These are phyloP conservation scores for Diaporthe sp. DNA, from an alignment of 2,329 filamentous ascomycete genomes.

Conservation along the genomic window DNA sequence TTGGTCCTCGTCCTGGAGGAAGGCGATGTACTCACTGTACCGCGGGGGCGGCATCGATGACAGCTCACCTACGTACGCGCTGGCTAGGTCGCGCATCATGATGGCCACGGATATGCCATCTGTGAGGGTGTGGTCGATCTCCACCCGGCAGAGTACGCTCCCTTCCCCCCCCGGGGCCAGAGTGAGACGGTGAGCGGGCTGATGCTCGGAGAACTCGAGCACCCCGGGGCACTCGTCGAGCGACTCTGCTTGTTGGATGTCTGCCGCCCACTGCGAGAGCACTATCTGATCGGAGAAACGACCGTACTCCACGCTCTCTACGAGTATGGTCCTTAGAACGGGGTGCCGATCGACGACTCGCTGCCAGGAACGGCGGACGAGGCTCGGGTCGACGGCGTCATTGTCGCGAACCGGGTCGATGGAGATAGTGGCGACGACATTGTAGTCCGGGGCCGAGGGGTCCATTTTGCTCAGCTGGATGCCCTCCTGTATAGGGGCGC, in stretches of 20 bases:
- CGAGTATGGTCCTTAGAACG: constrained; percentile 61
- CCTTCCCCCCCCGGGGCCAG: constrained; percentile 23
- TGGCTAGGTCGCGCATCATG: constrained; percentile 56
- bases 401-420: neutral
- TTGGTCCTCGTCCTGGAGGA: neutral
- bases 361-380: constrained; percentile 51
- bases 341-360: constrained; percentile 56
- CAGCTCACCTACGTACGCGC: constrained; percentile 51
- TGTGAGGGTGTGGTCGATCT: constrained; percentile 61
- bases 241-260: constrained; percentile 63
- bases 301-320: constrained; percentile 58
- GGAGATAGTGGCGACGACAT: neutral
- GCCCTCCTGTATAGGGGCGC: neutral
- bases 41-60: constrained; percentile 42
- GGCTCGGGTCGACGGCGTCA: neutral
- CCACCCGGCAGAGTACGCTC: constrained; percentile 57
- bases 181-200: constrained; percentile 59
- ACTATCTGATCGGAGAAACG: constrained; percentile 61
- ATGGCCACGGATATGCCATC: constrained; percentile 59
- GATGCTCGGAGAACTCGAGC: constrained; percentile 37
- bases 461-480: neutral
- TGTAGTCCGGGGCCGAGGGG: neutral
- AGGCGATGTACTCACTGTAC: neutral
- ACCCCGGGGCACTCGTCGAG: constrained; percentile 47
- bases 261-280: constrained; percentile 56